phyloP scores from a whole-genome alignment of 805 yeast species.

The Zygotorulaspora sp. region DNA sequence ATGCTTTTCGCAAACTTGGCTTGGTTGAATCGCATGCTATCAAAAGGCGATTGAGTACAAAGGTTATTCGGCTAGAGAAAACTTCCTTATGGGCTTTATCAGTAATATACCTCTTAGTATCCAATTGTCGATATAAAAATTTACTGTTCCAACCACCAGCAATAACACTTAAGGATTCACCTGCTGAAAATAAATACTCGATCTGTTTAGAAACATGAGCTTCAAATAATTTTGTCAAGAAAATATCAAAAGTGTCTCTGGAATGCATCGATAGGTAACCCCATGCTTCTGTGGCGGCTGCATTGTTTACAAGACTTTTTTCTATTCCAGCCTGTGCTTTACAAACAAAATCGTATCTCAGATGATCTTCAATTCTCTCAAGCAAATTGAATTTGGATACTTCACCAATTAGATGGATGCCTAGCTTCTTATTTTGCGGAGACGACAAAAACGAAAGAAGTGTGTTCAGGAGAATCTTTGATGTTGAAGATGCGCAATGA shows the following conservation, averaged over 20 bases:
- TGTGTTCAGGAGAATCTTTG: neutral
- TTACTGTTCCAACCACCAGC: constrained; percentile 74
- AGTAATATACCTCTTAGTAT: constrained; percentile 41
- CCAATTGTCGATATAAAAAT: constrained; percentile 48
- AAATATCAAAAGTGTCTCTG: constrained; percentile 30
- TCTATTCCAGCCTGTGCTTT: constrained; percentile 32
- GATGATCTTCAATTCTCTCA: constrained; percentile 12
- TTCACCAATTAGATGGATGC: constrained; percentile 27
- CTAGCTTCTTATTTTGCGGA: neutral
- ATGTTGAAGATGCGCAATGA: neutral
- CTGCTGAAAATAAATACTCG: constrained; percentile 73
- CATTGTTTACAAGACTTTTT: constrained; percentile 51
- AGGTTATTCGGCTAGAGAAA: constrained; percentile 20
- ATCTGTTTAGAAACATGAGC: constrained; percentile 63
- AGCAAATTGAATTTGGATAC: constrained; percentile 40
- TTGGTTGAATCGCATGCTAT: constrained; percentile 56
- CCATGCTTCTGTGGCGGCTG: constrained; percentile 52
- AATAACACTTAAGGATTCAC: constrained; percentile 73
- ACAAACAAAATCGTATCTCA: constrained; percentile 21
- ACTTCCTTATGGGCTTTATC: constrained; percentile 6
- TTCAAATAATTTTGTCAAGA: constrained; percentile 48
- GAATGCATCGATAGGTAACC: constrained; percentile 49
- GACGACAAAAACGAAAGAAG: constrained; percentile 3
- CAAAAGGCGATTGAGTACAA: constrained; percentile 48
- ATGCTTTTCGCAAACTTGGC: constrained; percentile 68